Base-by-base conservation (phyloP, 306 rosid genomes). In the Prunus davidiana region DNA sequence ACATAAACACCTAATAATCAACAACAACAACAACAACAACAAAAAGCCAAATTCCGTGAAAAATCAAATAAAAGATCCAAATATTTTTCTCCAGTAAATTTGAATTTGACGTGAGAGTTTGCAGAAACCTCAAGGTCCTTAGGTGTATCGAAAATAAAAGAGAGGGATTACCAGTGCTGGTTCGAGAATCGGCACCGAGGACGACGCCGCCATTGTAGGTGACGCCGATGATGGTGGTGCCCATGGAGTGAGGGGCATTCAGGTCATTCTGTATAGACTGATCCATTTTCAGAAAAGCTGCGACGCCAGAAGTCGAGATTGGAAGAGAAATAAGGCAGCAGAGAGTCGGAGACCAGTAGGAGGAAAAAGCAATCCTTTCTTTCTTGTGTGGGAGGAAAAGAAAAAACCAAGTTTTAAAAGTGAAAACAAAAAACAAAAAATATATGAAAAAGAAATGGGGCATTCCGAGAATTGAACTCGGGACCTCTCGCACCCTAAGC, bases 131-230 rank as follows among this genome's bases (percentile, higher is more conserved):
- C 27, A 10, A 18, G 10, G 14, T 10, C 2, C 24, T 63, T 63
- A 16, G 46, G 7, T 32, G 12, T 28, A 32, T 38, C 25, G 19
- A 13, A 14, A 64, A 18, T 5, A 30, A 65, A 25, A 0, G 47
- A 22, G 14, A 1, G 68, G n/a, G n/a, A 49, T 66, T 55, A 93
- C 98, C 98, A 14, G 98, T 93, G 92, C 98, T 93, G 80, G 97
- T 93, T 46, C 98, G 93, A 50, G 98, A 93, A 66, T 93, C 98
- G 60, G 98, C 97, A n/a, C 98, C 98, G 70, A 93, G 97, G 78
- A 93, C 89, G 41, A 91, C 96, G 18, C 96, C 98, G 46, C 97
- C 98, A 69, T 91, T 69, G 91, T 93, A 93, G 41, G 98, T 91
- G 75, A 93, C 97, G 69, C 98, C 97, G 77, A 93, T 86, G 82